Base-by-base conservation (phyloP, 2,329 filamentous ascomycete genomes). In the Colletotrichum endophyticum region DNA sequence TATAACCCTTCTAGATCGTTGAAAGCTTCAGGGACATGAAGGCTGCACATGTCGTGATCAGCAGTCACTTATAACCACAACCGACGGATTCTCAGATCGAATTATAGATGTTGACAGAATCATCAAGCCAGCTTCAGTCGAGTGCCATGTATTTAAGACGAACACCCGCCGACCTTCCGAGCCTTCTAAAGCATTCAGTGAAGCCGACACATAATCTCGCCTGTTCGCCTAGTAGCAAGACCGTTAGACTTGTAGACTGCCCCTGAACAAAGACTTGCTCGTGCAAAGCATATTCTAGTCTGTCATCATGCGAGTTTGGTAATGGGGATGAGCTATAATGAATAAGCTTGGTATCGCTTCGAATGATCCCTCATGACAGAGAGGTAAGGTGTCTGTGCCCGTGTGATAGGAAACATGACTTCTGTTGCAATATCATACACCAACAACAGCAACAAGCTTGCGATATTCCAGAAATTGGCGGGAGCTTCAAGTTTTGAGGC, bases 1-100 rank as follows among this genome's bases (percentile, higher is more conserved):
- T 0, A 3, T 49, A 49, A n/a, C 0, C 9, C 1, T n/a, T 44
- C 39, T 44, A 44, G 39, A 12, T 44, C 19, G 9, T 1, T 6
- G 39, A 4, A 44, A n/a, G 39, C 39, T 44, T 1, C 19, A 44
- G 39, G 39, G 5, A 44, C 39, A 22, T 22, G 0, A 13, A 53
- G 13, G 0, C n/a, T 53, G 6, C 44, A 22, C 0, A 8, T 53
- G 44, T 53, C n/a, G 12, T 25, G n/a, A 53, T 5, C 13, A 53
- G 4, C 44, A 22, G n/a, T 53, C 44, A 53, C 44, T 22, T 9
- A 3, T 49, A 49, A 49, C 39, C 39, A 12, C 9, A 49, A 12
- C 19, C 39, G n/a, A 49, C 4, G 16, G n/a, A 0, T 53, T 53
- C 11, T 22, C 2, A 25, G 44, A 53, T 13, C 44, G 12, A 53